These are phyloP conservation scores for Glycyrrhiza uralensis DNA, from an alignment of 306 rosid species.

Conservation along the genomic window DNA sequence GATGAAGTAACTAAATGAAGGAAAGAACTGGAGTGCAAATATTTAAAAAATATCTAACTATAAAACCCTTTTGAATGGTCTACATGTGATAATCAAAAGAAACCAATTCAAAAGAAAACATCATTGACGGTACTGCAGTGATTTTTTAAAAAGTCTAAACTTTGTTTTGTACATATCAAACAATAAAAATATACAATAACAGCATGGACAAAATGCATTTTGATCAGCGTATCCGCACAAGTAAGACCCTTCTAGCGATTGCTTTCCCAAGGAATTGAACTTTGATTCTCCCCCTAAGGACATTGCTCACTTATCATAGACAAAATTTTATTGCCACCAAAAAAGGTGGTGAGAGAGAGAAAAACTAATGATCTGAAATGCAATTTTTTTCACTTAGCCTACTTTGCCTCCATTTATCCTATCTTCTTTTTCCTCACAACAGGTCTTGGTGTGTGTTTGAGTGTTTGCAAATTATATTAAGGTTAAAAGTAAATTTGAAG, in stretches of 20 bases:
- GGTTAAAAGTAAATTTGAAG: neutral
- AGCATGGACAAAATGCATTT: neutral
- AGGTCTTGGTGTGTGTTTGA: neutral
- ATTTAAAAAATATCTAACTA: neutral
- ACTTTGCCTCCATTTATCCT: neutral
- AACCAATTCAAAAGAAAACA: neutral
- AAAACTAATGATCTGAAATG: neutral
- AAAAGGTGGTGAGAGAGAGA: neutral
- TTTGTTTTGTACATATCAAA: neutral
- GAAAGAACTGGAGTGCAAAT: neutral
- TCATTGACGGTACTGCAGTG: neutral
- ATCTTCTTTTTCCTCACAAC: neutral
- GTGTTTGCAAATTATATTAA: neutral
- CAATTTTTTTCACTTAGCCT: neutral
- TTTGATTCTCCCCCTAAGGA: neutral
- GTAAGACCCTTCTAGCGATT: neutral
- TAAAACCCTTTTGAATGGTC: neutral
- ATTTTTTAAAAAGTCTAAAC: neutral
- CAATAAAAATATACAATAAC: neutral
- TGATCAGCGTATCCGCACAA: neutral
- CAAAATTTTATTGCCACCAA: neutral
- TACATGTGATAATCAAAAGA: neutral
- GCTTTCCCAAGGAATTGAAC: neutral
- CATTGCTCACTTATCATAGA: too few species aligned
- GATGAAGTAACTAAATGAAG: conserved; percentile 7